phyloP scores from a whole-genome alignment of 306 rosid genomes.

The Ormosia emarginata region DNA sequence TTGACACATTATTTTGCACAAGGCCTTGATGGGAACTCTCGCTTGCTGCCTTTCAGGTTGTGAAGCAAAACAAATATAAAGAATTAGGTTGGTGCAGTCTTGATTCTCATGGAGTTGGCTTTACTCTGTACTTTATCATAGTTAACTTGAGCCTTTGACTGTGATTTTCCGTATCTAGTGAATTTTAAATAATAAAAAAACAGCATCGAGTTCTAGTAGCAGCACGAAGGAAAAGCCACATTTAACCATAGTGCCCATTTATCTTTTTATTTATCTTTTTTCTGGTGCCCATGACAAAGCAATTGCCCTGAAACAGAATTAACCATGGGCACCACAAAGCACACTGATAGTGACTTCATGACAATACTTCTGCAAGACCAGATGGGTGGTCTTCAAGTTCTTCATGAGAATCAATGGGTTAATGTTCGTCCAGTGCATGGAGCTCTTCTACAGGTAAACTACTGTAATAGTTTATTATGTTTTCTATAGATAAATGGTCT shows the following conservation, averaged over 20 bases:
- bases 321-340: slow-evolving; percentile 26
- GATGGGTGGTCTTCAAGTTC: slow-evolving; percentile 51
- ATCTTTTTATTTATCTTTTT: no score
- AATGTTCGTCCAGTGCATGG: slow-evolving; percentile 9
- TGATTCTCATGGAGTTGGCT: neutral
- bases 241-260: neutral
- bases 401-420: slow-evolving; percentile 22
- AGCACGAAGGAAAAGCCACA: neutral
- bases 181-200: neutral
- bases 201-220: slow-evolving; percentile 1
- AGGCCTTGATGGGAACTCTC: slow-evolving; percentile 28
- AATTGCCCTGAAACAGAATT: slow-evolving; percentile 45
- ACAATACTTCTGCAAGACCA: slow-evolving; percentile 46
- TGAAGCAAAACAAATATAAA: neutral
- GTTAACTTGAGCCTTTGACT: neutral
- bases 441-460: slow-evolving; percentile 22
- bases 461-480: no score
- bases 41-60: slow-evolving; percentile 14
- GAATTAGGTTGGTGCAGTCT: neutral
- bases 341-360: slow-evolving; percentile 31
- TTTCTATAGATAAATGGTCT: no score
- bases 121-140: neutral
- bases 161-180: neutral
- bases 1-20: neutral
- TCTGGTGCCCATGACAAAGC: no score